phyloP scores from a whole-genome alignment of 2,329 filamentous ascomycete genomes.

The Calonectria fujianensis region DNA sequence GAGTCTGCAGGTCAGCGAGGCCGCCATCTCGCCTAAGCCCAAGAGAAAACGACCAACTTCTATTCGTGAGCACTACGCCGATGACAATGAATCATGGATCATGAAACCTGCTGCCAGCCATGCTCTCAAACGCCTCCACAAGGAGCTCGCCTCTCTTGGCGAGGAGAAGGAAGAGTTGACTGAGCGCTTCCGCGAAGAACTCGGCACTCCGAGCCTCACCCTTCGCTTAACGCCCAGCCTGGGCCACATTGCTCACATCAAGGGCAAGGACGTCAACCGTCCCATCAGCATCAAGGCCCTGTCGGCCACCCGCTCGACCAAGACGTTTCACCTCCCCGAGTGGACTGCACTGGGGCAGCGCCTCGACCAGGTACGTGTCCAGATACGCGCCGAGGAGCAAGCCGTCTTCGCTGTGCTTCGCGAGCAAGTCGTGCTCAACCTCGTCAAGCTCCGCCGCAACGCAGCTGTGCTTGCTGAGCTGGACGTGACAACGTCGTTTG shows the following conservation, averaged over 20 bases:
- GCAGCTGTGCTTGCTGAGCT: conserved; percentile 94
- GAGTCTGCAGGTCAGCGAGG: conserved; percentile 74
- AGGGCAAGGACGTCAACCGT: conserved; percentile 80
- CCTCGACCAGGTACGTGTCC: conserved; percentile 85
- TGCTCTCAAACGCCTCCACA: conserved; percentile 80
- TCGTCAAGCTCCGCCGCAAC: conserved; percentile 91
- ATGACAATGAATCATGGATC: conserved; percentile 77
- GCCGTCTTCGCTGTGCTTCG: conserved; percentile 85
- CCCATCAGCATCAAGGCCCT: conserved; percentile 67
- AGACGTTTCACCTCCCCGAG: conserved; percentile 87
- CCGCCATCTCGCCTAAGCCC: conserved; percentile 68
- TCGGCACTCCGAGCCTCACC: conserved; percentile 79
- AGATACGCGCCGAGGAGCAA: conserved; percentile 90
- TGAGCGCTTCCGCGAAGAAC: conserved; percentile 75
- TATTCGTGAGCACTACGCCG: conserved; percentile 74
- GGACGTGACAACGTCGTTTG: conserved; percentile 92
- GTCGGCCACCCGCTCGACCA: conserved; percentile 87
- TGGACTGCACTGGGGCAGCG: conserved; percentile 89
- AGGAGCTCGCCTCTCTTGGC: conserved; percentile 76
- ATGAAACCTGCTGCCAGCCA: conserved; percentile 82
- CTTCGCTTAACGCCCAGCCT: conserved; percentile 91
- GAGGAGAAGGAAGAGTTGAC: conserved; percentile 77
- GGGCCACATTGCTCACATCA: conserved; percentile 93
- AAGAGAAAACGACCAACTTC: conserved; percentile 67
- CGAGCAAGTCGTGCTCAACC: conserved; percentile 83